Evolutionary conservation across 805 yeast genomes (phyloP).

Genomic region (Kurtzmaniella fragi): DNA sequence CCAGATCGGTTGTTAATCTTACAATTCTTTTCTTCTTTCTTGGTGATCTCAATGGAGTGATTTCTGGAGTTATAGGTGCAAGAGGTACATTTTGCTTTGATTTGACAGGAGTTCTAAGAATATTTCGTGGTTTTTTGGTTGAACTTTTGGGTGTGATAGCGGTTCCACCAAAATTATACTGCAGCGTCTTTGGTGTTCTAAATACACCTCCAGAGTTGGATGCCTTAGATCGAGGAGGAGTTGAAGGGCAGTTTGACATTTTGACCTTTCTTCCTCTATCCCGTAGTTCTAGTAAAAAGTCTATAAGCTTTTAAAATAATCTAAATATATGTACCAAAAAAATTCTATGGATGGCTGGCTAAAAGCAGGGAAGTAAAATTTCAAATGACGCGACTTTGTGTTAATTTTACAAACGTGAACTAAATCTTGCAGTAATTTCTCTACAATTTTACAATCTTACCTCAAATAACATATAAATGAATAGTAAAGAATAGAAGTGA

Average conservation of each 20-base stretch:
- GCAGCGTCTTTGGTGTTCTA: conserved; percentile 3
- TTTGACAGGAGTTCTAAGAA: not conserved
- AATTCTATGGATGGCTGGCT: conserved; percentile 2
- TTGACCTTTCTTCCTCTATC: not conserved
- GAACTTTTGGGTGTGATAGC: not conserved
- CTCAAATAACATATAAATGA: too few relatives aligned
- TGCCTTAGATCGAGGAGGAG: conserved; percentile 1
- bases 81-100: not conserved
- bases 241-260: conserved; percentile 2
- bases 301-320: too few relatives aligned
- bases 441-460: too few relatives aligned
- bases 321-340: not conserved
- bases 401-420: too few relatives aligned
- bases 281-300: too few relatives aligned
- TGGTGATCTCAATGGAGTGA: conserved; percentile 3
- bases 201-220: conserved; percentile 1
- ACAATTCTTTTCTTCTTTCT: conserved; percentile 1
- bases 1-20: not conserved
- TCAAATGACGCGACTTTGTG: too few relatives aligned
- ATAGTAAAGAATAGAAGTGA: too few relatives aligned
- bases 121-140: not conserved
- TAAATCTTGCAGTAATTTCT: too few relatives aligned
- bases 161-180: not conserved
- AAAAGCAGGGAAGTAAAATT: too few relatives aligned
- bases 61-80: conserved; percentile 2